phyloP scores from a whole-genome alignment of 352 stramenopile genomes.

The Phytopythium montanum region DNA sequence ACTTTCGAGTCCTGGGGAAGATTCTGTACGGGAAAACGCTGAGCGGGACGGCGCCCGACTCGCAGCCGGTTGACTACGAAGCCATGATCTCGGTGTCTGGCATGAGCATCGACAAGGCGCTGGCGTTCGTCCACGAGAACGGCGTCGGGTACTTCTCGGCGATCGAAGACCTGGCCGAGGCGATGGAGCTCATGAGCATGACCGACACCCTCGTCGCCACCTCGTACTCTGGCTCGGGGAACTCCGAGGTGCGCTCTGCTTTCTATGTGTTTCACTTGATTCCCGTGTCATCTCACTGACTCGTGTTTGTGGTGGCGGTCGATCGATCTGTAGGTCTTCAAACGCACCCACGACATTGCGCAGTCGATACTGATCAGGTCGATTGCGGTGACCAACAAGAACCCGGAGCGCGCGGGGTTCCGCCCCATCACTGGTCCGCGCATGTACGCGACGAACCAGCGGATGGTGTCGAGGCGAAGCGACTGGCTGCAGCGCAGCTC shows the following conservation, averaged over 20 bases:
- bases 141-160: conserved; percentile 65
- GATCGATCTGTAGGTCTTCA: conserved; percentile 47
- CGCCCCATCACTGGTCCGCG: conserved; percentile 61
- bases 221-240: conserved; percentile 44
- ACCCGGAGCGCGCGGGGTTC: conserved; percentile 61
- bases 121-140: conserved; percentile 76
- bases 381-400: conserved; percentile 66
- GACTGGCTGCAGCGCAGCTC: conserved; percentile 25
- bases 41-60: conserved; percentile 17
- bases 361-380: conserved; percentile 59
- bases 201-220: conserved; percentile 52
- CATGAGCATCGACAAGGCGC: conserved; percentile 51
- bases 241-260: conserved; percentile 37
- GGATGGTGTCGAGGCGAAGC: conserved; percentile 38
- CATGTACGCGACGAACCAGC: conserved; percentile 42
- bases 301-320: no score
- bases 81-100: conserved; percentile 47
- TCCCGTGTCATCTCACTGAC: no score
- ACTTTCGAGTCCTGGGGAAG: conserved; percentile 81
- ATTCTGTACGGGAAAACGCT: conserved; percentile 63
- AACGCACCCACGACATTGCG: conserved; percentile 44
- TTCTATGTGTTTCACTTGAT: background rate
- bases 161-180: conserved; percentile 61
- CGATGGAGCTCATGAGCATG: conserved; percentile 69
- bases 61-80: conserved; percentile 28